Evolutionary conservation across 2,329 filamentous ascomycete genomes (phyloP), one percentile per base, ranked within the genome.

Genomic region (Pseudogymnoascus verrucosus): DNA sequence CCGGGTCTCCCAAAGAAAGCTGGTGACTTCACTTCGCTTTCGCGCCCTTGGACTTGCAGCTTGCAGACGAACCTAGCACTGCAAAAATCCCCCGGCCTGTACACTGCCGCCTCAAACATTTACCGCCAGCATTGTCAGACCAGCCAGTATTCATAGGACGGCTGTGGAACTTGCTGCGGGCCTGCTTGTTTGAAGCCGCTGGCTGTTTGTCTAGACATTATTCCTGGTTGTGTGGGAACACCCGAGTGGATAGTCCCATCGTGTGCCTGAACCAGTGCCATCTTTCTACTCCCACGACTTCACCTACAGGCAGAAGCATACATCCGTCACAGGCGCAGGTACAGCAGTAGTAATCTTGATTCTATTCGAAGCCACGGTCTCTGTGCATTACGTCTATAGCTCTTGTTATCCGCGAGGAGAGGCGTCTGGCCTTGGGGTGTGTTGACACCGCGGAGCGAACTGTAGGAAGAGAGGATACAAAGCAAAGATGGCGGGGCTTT

Each of bases 401-500:
- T 54, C 47, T 51, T 26, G n/a, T 51, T 51, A 23, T 26, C 44
- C 11, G 47, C 26, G 23, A 54, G 47, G 7, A 8, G 47, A 54
- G 47, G 47, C 47, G 47, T 31, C n/a, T 31, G 14, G 47, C 26
- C 26, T 54, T 54, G 47, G 26, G 47, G 23, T 54, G 47, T 19
- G 21, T 54, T 28, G 23, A 54, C 47, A 54, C 23, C 47, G 31
- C 10, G 12, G 62, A 34, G 47, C 28, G 26, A 65, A 40, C 26
- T 23, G 44, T 23, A 60, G n/a, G 54, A 64, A 60, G 57, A 36
- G 5, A 37, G 12, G 12, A 40, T 16, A 72, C 72, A 54, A 12
- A 70, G 69, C 67, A 75, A 81, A 69, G 78, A 98, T 98, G 93
- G 90, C 91, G 72, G 90, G 91, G 71, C 80, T 99, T 76, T 96